Base-by-base conservation (phyloP, 768 basidiomycete genomes). In the Lentinus tigrinus region DNA sequence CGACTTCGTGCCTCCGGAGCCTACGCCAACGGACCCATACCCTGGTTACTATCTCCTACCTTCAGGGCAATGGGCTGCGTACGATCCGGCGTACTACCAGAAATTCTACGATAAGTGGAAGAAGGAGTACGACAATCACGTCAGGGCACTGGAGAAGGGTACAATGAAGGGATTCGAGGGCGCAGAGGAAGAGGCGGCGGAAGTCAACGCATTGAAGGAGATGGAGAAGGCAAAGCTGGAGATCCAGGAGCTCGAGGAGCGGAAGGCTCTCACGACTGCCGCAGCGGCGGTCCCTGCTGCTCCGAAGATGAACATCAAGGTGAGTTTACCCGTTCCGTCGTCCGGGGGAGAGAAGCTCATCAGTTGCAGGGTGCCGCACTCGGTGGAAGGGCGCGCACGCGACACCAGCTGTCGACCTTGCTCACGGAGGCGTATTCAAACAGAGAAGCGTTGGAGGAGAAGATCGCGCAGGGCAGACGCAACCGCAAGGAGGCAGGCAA, bases 401-500 rank as follows among this genome's bases (percentile, higher is more conserved):
- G 91, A 57, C 88, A 91, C 73, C 93, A 95, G 64, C 71, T 95
- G 48, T 83, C 91, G 5, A 89, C 91, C 0, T 75, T 95, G 53
- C 77, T 95, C 43, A 87, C 83, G 39, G 89, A 94, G 56, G 93
- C 93, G 0, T 93, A 92, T 67, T 72, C 85, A 68, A 94, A 94
- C 66, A 84, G 92, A 31, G 92, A 92, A 52, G 85, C 82, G 0
- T 65, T 95, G 61, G 93, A 95, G 69, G 91, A 93, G 58, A 85
- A 74, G 74, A 91, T 94, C 63, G 92, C 93, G 0, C 85, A 92
- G 71, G 91, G 87, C 2, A 80, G 86, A 60, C 78, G 89, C 60
- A 94, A 94, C 66, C 80, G 91, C 60, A 94, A 94, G 70, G 90
- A 93, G 67, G 91, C 93, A 0, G 93, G 93, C 10, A 93, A 91